Conservation (phyloP, 768 basidiomycete species). For the Piloderma croceum region DNA sequence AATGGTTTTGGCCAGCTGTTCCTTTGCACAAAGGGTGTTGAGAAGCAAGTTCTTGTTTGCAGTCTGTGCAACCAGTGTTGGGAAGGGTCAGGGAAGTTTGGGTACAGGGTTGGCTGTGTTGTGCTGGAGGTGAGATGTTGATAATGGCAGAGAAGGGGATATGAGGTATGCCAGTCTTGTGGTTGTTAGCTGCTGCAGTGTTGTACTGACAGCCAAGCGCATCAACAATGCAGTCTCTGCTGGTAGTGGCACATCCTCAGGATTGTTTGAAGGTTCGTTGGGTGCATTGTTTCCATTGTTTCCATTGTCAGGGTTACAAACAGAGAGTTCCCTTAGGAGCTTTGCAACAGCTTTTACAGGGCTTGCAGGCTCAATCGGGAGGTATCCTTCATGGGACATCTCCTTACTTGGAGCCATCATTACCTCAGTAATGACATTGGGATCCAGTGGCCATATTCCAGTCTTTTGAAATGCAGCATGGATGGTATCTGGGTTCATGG, state of each 20-base stretch:
- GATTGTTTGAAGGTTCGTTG: no score
- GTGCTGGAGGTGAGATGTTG: no score
- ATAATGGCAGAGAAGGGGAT: no score
- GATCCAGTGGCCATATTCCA: constrained; percentile 27
- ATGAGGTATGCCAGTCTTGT: no score
- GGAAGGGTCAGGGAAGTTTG: no score
- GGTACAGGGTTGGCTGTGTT: no score
- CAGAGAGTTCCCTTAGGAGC: constrained; percentile 6
- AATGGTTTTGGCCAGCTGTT: not conserved
- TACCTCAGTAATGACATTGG: constrained; percentile 13
- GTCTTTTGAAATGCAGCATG: constrained; percentile 23
- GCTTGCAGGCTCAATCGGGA: constrained; percentile 22
- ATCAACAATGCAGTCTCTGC: no score
- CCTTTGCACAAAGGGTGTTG: not conserved
- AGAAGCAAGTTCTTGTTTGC: constrained; percentile 2
- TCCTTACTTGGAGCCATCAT: constrained; percentile 33
- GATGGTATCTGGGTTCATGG: constrained; percentile 24
- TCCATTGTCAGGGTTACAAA: constrained; percentile 2
- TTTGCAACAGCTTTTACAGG: constrained; percentile 19
- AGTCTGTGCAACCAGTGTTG: constrained; percentile 1
- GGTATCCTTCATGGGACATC: constrained; percentile 14
- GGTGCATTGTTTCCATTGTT: no score
- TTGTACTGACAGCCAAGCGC: no score
- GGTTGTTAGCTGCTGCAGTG: no score
- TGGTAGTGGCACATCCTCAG: no score